phyloP scores from a whole-genome alignment of 1,284 basidiomycete genomes.

The Ustilago shanxiensis region DNA sequence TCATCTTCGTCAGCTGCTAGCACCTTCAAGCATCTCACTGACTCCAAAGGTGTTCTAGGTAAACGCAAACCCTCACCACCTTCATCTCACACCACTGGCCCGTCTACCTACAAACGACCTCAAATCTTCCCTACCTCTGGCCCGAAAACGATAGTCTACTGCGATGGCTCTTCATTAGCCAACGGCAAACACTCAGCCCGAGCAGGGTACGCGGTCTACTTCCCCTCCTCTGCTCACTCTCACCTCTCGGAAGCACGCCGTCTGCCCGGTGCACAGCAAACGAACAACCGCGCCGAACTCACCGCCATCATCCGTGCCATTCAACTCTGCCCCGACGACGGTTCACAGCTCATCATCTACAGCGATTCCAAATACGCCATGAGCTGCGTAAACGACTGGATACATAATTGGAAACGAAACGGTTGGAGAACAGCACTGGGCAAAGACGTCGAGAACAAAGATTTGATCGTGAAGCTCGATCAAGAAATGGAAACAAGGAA shows the following conservation, averaged over 20 bases:
- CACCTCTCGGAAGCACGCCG: conserved; percentile 80
- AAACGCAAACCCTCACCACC: not conserved
- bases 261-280: conserved; percentile 81
- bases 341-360: conserved; percentile 75
- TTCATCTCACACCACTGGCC: not conserved
- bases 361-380: conserved; percentile 71
- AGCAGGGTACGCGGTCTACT: conserved; percentile 67
- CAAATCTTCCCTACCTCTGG: not conserved
- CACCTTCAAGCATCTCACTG: not conserved
- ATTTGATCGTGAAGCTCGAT: conserved; percentile 76
- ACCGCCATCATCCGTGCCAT: conserved; percentile 82
- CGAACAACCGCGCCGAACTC: conserved; percentile 88
- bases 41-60: not conserved
- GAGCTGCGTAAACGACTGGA: conserved; percentile 76
- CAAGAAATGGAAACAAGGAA: conserved; percentile 19
- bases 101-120: not conserved
- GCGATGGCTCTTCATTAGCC: conserved; percentile 82
- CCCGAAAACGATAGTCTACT: conserved; percentile 74
- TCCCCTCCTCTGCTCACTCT: conserved; percentile 31
- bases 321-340: conserved; percentile 75
- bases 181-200: conserved; percentile 75
- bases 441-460: conserved; percentile 76
- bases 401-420: conserved; percentile 75
- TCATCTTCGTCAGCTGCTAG: not conserved
- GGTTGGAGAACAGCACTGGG: conserved; percentile 74